Percentiles rank a stretch among this genome's conserved stretches.
These are phyloP conservation scores for Spathaspora hagerdaliae DNA, from an alignment of 805 yeast species.

Conservation along the genomic window DNA sequence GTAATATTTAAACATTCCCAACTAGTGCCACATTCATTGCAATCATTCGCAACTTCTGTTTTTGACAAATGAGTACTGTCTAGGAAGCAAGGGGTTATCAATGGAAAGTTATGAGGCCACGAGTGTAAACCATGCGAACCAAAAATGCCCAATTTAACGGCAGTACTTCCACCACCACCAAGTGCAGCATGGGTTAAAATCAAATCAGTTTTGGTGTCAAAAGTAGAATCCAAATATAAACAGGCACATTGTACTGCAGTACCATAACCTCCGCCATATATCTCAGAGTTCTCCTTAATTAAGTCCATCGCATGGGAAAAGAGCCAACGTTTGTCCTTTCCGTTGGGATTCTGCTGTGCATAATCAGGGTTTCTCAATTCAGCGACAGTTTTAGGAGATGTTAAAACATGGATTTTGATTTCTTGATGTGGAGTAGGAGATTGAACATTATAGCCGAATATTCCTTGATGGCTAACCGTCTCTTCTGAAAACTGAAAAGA, in stretches of 20 bases:
- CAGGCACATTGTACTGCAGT: conserved; percentile 79
- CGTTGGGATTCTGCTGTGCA: conserved; percentile 84
- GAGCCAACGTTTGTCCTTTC: conserved; percentile 68
- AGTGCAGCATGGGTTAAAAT: conserved; percentile 89
- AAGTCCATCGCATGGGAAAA: conserved; percentile 80
- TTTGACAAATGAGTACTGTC: conserved; percentile 66
- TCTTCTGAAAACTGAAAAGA: conserved; percentile 71
- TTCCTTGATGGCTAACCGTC: conserved; percentile 20
- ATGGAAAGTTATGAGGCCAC: conserved; percentile 86
- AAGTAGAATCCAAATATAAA: conserved; percentile 78
- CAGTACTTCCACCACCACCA: conserved; percentile 83
- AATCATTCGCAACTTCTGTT: conserved; percentile 84
- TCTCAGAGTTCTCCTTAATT: conserved; percentile 35
- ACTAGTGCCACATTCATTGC: conserved; percentile 74
- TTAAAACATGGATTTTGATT: conserved; percentile 72
- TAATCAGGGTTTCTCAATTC: conserved; percentile 73
- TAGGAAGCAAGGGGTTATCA: conserved; percentile 59
- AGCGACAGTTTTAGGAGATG: conserved; percentile 60
- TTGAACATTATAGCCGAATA: conserved; percentile 39
- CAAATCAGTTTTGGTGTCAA: conserved; percentile 57
- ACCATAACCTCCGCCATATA: conserved; percentile 30
- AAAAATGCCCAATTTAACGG: conserved; percentile 77
- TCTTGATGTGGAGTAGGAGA: conserved; percentile 53
- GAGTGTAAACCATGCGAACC: conserved; percentile 91
- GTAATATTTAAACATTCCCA: conserved; percentile 91